Evolutionary conservation across 805 yeast genomes (phyloP).

Genomic region (Candida coquimbonensis): DNA sequence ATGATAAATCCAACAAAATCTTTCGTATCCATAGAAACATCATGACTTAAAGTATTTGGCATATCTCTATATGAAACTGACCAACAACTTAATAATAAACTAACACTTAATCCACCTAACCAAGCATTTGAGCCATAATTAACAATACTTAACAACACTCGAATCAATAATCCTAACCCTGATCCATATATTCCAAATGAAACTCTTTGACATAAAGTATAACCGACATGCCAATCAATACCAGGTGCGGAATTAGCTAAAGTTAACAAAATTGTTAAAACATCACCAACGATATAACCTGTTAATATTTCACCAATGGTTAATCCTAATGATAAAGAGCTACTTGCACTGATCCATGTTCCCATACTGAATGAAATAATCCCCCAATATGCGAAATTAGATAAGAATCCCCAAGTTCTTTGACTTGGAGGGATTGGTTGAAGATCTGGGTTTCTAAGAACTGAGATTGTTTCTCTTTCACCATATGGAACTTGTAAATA

Average conservation of each 20-base stretch:
- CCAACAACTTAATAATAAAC: slow-evolving; percentile 33
- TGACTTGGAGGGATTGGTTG: slow-evolving; percentile 15
- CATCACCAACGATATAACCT: slow-evolving; percentile 36
- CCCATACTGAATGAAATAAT: slow-evolving; percentile 37
- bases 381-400: slow-evolving; percentile 39
- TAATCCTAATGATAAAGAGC: slow-evolving; percentile 38
- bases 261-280: slow-evolving; percentile 36
- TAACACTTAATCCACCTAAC: slow-evolving; percentile 37
- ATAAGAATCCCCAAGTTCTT: slow-evolving; percentile 35
- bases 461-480: slow-evolving; percentile 6
- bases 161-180: slow-evolving; percentile 32
- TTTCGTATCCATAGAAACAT: slow-evolving; percentile 24
- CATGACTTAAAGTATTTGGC: slow-evolving; percentile 27
- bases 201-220: slow-evolving; percentile 38
- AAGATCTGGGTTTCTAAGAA: slow-evolving; percentile 7
- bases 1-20: slow-evolving; percentile 28
- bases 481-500: slow-evolving; percentile 5
- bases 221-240: slow-evolving; percentile 42
- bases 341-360: slow-evolving; percentile 39
- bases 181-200: slow-evolving; percentile 42
- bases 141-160: slow-evolving; percentile 39
- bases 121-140: slow-evolving; percentile 41
- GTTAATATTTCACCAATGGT: slow-evolving; percentile 40
- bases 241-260: slow-evolving; percentile 43
- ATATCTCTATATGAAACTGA: slow-evolving; percentile 29